These are phyloP conservation scores for Amborella trichopoda DNA, from an alignment of 164 flowering plant genomes.

Conservation along the genomic window DNA sequence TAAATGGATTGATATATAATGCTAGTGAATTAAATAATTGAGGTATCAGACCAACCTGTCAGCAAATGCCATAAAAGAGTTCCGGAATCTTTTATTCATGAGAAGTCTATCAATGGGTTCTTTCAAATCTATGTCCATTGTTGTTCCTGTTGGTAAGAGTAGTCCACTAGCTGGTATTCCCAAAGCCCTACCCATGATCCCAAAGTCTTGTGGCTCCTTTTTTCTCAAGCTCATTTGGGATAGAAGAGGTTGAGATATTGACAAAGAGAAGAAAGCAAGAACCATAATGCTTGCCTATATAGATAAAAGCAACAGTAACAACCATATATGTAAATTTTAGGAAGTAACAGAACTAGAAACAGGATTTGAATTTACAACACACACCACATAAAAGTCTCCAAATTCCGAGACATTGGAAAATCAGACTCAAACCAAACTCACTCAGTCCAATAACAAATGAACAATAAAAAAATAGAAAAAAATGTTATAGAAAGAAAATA, in stretches of 20 bases:
- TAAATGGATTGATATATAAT: too few relatives aligned
- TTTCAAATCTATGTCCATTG: slow-evolving; percentile 27
- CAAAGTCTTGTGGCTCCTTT: slow-evolving; percentile 28
- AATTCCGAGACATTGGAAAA: too few relatives aligned
- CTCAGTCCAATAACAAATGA: too few relatives aligned
- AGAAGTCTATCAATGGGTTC: slow-evolving; percentile 81
- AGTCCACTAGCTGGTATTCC: slow-evolving; percentile 74
- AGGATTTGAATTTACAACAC: too few relatives aligned
- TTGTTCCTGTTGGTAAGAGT: slow-evolving; percentile 24
- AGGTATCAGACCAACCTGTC: slow-evolving; percentile 49
- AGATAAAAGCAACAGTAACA: slow-evolving; percentile 7
- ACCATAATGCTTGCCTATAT: slow-evolving; percentile 63
- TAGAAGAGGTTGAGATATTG: slow-evolving; percentile 69
- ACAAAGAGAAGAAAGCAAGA: slow-evolving; percentile 57
- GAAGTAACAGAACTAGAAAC: too few relatives aligned
- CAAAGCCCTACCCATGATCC: slow-evolving; percentile 66
- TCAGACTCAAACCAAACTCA: too few relatives aligned
- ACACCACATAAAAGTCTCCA: too few relatives aligned
- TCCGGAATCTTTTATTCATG: slow-evolving; percentile 55
- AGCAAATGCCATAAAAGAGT: slow-evolving; percentile 75
- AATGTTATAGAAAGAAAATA: too few relatives aligned
- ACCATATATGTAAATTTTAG: too few relatives aligned
- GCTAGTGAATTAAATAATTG: too few relatives aligned
- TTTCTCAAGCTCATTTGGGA: slow-evolving; percentile 72
- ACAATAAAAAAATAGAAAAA: too few relatives aligned